Conservation (phyloP, 805 yeast species). For the Saccharomyces cerevisiae region DNA sequence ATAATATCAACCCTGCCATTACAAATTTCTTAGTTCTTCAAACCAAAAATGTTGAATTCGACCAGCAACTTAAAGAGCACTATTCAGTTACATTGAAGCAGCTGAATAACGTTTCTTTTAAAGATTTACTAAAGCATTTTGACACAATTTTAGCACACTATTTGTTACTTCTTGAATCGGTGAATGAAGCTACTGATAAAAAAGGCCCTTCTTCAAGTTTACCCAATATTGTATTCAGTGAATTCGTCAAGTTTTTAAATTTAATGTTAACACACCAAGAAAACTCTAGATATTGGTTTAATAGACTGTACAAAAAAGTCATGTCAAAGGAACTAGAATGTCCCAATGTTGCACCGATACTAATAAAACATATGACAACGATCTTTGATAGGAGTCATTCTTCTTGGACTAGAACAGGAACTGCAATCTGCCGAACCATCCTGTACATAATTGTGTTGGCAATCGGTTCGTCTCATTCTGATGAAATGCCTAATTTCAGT, state of each 20-base stretch:
- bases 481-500: slow-evolving; percentile 10
- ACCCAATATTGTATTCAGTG: slow-evolving; percentile 38
- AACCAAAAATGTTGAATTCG: slow-evolving; percentile 4
- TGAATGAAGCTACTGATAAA: slow-evolving; percentile 12
- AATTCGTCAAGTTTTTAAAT: slow-evolving; percentile 54
- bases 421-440: slow-evolving; percentile 52
- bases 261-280: slow-evolving; percentile 58
- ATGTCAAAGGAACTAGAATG: slow-evolving; percentile 2
- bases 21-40: slow-evolving; percentile 49
- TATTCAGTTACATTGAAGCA: slow-evolving; percentile 41
- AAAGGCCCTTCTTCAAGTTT: slow-evolving; percentile 19
- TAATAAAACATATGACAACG: slow-evolving; percentile 39
- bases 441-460: slow-evolving; percentile 42
- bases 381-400: slow-evolving; percentile 43
- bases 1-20: slow-evolving; percentile 49
- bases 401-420: slow-evolving; percentile 42
- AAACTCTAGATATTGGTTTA: slow-evolving; percentile 50
- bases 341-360: slow-evolving; percentile 44
- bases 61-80: slow-evolving; percentile 33
- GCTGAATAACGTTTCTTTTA: slow-evolving; percentile 46
- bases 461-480: slow-evolving; percentile 13
- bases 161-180: slow-evolving; percentile 30
- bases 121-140: slow-evolving; percentile 51
- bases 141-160: slow-evolving; percentile 42
- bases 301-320: slow-evolving; percentile 36